Percentiles rank a stretch among this genome's conserved stretches.
Evolutionary conservation across 495 filamentous ascomycete genomes (phyloP).

Genomic region (Saxophila tyrrhenica): DNA sequence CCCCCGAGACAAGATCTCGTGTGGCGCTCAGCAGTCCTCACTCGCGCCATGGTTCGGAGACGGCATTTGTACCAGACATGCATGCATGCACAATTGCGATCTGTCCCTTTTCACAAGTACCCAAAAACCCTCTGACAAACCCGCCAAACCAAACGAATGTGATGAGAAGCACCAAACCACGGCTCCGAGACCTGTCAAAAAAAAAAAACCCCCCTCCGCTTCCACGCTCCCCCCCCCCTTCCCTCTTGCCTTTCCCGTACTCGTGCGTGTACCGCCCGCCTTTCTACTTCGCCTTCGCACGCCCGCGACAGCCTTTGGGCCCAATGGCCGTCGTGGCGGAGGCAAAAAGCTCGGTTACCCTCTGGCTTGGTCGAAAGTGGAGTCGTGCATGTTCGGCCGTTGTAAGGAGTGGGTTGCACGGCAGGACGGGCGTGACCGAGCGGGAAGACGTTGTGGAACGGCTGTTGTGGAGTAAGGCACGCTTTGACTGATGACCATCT

Average conservation of each 20-base stretch:
- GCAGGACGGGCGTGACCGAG: background rate
- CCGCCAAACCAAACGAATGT: too few relatives aligned
- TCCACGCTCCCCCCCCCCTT: background rate
- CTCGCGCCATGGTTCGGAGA: too few relatives aligned
- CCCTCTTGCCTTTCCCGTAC: background rate
- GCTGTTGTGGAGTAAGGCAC: background rate
- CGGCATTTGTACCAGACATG: too few relatives aligned
- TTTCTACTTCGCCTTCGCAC: background rate
- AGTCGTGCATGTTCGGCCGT: background rate
- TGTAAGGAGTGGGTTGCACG: background rate
- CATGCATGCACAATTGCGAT: too few relatives aligned
- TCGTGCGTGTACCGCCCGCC: background rate
- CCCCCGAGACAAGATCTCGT: too few relatives aligned
- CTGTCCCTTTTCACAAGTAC: too few relatives aligned
- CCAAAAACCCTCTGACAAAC: too few relatives aligned
- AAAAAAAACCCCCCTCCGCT: too few relatives aligned
- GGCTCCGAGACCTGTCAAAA: background rate
- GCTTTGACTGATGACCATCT: too few relatives aligned
- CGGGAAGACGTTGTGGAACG: background rate
- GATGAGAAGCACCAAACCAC: too few relatives aligned
- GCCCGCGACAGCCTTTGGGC: background rate
- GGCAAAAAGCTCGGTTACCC: background rate
- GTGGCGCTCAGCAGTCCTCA: too few relatives aligned
- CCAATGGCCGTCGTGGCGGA: background rate
- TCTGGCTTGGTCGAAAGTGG: background rate